phyloP scores from a whole-genome alignment of 2,329 filamentous ascomycete genomes.

The Colletotrichum musae region DNA sequence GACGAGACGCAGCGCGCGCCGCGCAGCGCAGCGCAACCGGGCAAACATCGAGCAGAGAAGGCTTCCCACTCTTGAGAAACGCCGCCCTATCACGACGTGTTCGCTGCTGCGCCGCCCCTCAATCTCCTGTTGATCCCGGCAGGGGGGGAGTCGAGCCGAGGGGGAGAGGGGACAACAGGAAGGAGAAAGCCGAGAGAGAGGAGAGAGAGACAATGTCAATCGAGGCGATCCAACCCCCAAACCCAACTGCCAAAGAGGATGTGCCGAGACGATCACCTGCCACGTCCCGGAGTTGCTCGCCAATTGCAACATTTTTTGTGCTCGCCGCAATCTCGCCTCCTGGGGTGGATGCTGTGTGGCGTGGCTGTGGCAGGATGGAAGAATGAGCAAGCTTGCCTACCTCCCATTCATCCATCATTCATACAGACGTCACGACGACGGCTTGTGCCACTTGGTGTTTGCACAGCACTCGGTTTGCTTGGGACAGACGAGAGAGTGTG shows the following conservation, averaged over 20 bases:
- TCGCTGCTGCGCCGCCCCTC: conserved; percentile 29
- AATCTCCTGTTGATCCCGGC: conserved; percentile 39
- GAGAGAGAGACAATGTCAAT: conserved; percentile 26
- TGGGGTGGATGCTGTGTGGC: neutral
- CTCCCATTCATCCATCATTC: neutral
- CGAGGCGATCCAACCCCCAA: conserved; percentile 15
- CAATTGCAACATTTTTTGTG: conserved; percentile 6
- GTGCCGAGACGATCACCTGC: conserved; percentile 36
- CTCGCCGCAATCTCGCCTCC: conserved; percentile 15
- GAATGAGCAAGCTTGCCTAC: neutral
- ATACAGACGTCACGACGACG: conserved; percentile 2
- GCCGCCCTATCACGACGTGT: conserved; percentile 23
- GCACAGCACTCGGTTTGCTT: conserved; percentile 17
- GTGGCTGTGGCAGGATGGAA: neutral
- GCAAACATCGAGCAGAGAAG: conserved; percentile 22
- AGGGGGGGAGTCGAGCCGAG: conserved; percentile 24
- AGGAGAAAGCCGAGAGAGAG: conserved; percentile 2
- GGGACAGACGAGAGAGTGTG: neutral
- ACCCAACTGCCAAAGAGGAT: neutral
- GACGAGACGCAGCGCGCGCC: neutral
- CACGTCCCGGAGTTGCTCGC: conserved; percentile 13
- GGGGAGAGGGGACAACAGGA: conserved; percentile 27
- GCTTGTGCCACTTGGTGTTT: conserved; percentile 11
- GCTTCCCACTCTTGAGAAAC: conserved; percentile 18
- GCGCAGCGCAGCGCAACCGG: neutral